A percentile compares a stretch with the other conserved stretches of the same genome.
These are phyloP conservation scores for Hygrophorus pudorinus DNA, from an alignment of 768 basidiomycete species.

Conservation along the genomic window DNA sequence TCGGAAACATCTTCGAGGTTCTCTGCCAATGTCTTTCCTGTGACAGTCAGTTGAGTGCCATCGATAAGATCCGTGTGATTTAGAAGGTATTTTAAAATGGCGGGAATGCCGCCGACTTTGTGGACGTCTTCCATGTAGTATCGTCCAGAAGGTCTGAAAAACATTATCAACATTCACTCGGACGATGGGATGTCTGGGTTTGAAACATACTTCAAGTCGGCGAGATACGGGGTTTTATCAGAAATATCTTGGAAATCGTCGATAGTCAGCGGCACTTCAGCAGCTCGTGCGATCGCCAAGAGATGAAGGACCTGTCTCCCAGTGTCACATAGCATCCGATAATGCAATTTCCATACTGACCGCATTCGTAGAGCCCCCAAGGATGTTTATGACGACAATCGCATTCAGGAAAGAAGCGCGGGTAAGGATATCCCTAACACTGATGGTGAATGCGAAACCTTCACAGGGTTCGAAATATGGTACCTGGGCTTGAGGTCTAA, in stretches of 20 bases:
- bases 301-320: conserved; percentile 64
- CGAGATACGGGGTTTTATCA: conserved; percentile 73
- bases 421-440: conserved; percentile 51
- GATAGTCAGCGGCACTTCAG: conserved; percentile 59
- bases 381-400: conserved; percentile 64
- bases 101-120: conserved; percentile 76
- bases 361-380: conserved; percentile 86
- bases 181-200: not conserved
- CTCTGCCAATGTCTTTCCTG: conserved; percentile 82
- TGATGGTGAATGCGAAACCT: not conserved
- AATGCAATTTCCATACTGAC: conserved; percentile 27
- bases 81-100: conserved; percentile 74
- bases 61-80: conserved; percentile 73
- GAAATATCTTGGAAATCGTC: conserved; percentile 82
- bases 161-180: not conserved
- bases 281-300: conserved; percentile 77
- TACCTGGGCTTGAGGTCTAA: conserved; percentile 76
- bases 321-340: not conserved
- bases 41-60: conserved; percentile 79
- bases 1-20: conserved; percentile 75
- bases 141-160: conserved; percentile 62
- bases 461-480: not conserved
- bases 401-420: conserved; percentile 74
- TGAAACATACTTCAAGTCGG: conserved; percentile 59
- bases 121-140: conserved; percentile 91